Conservation (phyloP, 345 rosid species). For the Euphorbia tirucalli region DNA sequence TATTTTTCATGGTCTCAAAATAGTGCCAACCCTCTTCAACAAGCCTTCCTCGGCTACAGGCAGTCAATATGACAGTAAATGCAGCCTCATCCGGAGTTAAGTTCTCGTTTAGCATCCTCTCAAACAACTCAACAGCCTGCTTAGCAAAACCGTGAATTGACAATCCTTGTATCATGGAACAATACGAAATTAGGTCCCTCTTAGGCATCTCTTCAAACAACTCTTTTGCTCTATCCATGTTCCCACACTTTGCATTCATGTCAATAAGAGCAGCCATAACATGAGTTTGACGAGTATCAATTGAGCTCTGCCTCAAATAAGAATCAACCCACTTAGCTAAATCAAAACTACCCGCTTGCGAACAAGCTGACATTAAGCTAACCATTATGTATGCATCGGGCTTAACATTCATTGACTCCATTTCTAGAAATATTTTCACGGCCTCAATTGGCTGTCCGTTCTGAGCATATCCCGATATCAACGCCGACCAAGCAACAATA, state of each 20-base stretch:
- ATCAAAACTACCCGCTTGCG: constrained; percentile 57
- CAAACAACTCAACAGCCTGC: constrained; percentile 49
- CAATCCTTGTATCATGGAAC: constrained; percentile 68
- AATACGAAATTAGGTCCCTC: constrained; percentile 50
- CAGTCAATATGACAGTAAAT: constrained; percentile 59
- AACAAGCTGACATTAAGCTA: constrained; percentile 54
- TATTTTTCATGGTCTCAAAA: constrained; percentile 48
- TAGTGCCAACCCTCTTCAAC: constrained; percentile 53
- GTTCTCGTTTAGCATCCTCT: constrained; percentile 60
- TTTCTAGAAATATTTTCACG: constrained; percentile 32
- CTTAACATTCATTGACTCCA: constrained; percentile 38
- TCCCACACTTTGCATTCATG: constrained; percentile 82
- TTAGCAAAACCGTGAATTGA: constrained; percentile 50
- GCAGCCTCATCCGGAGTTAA: constrained; percentile 62
- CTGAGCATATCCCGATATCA: constrained; percentile 63
- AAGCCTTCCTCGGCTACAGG: constrained; percentile 60
- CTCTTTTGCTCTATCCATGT: constrained; percentile 50
- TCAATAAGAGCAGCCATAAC: constrained; percentile 63
- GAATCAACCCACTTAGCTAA: constrained; percentile 59
- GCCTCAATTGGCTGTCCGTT: constrained; percentile 60
- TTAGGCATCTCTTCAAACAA: constrained; percentile 54
- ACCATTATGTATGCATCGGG: constrained; percentile 55
- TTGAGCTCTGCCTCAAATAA: constrained; percentile 38
- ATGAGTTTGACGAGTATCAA: constrained; percentile 40
- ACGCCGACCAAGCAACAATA: constrained; percentile 54